Evolutionary conservation across 345 rosid genomes (phyloP).

Genomic region (Syzygium grande): DNA sequence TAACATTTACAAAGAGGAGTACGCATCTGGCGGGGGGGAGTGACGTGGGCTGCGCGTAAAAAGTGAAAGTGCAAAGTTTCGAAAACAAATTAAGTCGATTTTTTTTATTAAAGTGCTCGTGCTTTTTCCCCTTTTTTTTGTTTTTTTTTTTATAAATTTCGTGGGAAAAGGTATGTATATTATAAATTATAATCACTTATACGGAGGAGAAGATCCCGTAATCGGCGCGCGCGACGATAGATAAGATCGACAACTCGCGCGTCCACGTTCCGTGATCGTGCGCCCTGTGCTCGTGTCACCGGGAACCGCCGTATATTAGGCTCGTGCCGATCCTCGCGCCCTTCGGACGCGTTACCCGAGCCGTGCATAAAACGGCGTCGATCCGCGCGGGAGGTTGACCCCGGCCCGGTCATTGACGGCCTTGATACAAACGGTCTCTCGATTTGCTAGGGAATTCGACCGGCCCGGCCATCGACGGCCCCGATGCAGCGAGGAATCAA

Average conservation of each 20-base stretch:
- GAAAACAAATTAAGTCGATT: rapidly evolving
- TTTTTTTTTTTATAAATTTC: rapidly evolving
- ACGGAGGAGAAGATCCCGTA: rapidly evolving
- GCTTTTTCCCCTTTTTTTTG: too few species aligned
- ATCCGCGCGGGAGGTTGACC: background rate
- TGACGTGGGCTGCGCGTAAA: background rate
- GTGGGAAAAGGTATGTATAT: background rate
- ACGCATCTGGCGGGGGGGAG: rapidly evolving
- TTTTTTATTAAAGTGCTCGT: too few species aligned
- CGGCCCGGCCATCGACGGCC: background rate
- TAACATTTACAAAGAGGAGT: background rate
- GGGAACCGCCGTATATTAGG: background rate
- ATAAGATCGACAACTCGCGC: rapidly evolving
- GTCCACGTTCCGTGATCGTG: rapidly evolving
- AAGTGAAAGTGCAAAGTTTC: background rate
- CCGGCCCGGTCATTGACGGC: background rate
- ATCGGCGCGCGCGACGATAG: rapidly evolving
- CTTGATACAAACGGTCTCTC: background rate
- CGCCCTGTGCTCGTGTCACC: rapidly evolving
- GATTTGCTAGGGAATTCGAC: background rate
- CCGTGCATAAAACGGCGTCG: background rate
- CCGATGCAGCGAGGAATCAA: background rate
- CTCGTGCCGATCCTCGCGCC: rapidly evolving
- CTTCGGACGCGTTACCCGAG: background rate
- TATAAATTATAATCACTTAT: too few species aligned